Evolutionary conservation across 257 asterid genomes (phyloP).

Genomic region (Leptodermis oblonga): DNA sequence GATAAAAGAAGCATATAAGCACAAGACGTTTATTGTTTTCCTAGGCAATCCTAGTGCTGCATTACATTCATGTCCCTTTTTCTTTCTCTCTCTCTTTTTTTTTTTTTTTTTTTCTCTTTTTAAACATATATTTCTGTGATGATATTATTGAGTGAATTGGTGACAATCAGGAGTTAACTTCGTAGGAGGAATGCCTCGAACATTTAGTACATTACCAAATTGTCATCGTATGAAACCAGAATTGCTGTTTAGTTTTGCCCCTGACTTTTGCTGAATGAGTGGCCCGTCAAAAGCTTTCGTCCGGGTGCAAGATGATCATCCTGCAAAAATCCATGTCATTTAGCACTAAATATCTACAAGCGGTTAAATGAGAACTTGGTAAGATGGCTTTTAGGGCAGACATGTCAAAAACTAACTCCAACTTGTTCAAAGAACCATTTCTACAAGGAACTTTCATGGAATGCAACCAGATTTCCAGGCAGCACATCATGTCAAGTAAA

Average conservation of each 20-base stretch:
- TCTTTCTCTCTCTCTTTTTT: too few species aligned
- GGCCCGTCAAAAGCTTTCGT: slow-evolving; percentile 64
- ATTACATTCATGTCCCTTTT: not conserved
- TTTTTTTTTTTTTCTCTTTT: too few species aligned
- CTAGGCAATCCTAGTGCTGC: not conserved
- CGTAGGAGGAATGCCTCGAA: slow-evolving; percentile 14
- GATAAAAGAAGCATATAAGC: not conserved
- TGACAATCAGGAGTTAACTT: not conserved
- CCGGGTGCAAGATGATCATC: slow-evolving; percentile 71
- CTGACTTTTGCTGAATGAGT: slow-evolving; percentile 71
- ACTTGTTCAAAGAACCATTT: not conserved
- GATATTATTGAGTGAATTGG: not conserved
- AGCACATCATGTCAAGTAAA: not conserved
- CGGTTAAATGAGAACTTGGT: not conserved
- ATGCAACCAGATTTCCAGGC: not conserved
- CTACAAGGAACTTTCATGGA: not conserved
- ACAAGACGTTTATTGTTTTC: not conserved
- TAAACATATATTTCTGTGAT: not conserved
- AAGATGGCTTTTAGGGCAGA: not conserved
- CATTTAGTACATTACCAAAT: slow-evolving; percentile 34
- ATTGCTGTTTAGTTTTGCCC: slow-evolving; percentile 50
- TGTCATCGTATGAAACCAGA: slow-evolving; percentile 6
- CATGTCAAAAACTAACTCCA: not conserved
- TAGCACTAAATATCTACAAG: slow-evolving; percentile 13
- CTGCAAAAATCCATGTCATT: slow-evolving; percentile 43